These are phyloP conservation scores for Boletus pseudopeckii DNA, from an alignment of 768 basidiomycete genomes.

Conservation along the genomic window DNA sequence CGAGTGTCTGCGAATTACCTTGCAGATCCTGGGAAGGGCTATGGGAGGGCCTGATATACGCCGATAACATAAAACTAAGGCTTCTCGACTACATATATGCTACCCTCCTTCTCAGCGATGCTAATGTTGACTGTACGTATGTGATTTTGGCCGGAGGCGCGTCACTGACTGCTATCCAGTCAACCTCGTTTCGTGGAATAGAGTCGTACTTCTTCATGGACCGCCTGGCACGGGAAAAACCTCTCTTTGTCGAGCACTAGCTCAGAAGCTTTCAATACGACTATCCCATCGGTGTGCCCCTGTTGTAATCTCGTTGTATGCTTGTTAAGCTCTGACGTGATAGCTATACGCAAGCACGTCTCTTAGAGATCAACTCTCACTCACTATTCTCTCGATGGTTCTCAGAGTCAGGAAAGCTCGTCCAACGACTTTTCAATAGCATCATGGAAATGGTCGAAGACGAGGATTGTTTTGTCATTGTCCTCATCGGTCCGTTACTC, in stretches of 20 bases:
- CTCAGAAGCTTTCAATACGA: constrained; percentile 92
- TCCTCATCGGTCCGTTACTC: constrained; percentile 72
- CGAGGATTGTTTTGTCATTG: constrained; percentile 86
- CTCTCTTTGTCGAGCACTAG: constrained; percentile 87
- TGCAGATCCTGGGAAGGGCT: constrained; percentile 81
- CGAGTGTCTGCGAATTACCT: constrained; percentile 86
- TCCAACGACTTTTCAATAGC: constrained; percentile 85
- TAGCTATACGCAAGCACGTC: constrained; percentile 82
- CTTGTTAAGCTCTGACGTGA: background rate
- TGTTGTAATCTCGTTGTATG: background rate
- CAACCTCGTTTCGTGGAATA: constrained; percentile 94
- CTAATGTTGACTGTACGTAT: constrained; percentile 73
- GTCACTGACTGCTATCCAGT: constrained; percentile 39
- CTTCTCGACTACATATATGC: constrained; percentile 94
- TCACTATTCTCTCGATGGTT: constrained; percentile 99
- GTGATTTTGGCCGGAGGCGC: background rate
- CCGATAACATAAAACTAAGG: constrained; percentile 77
- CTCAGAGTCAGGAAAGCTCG: constrained; percentile 97
- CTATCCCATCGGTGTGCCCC: constrained; percentile 69
- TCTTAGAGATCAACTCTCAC: constrained; percentile 97
- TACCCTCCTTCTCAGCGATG: constrained; percentile 89
- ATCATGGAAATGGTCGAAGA: constrained; percentile 93
- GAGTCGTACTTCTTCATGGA: constrained; percentile 90
- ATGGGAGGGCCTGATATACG: constrained; percentile 90
- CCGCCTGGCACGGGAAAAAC: constrained; percentile 99